Base-by-base conservation (phyloP, 768 basidiomycete genomes). In the Heimioporus sp. region DNA sequence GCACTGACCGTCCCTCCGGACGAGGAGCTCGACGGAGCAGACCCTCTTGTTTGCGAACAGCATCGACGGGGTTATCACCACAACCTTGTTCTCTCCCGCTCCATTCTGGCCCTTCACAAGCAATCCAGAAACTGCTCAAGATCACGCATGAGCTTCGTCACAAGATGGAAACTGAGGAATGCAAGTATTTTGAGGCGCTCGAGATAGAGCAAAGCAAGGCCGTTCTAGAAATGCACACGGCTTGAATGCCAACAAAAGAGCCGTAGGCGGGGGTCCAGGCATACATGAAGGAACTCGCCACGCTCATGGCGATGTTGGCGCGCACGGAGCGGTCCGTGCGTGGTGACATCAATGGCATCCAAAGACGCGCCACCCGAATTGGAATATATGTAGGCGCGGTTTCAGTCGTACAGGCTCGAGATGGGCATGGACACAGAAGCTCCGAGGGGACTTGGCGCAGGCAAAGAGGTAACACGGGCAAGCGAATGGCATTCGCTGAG, bases 11-110 rank as follows among this genome's bases (percentile, higher is more conserved):
- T 24, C 21, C 21, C 21, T 24, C 5, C 5, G 21, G 21, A 24
- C 21, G 5, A 24, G 21, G 21, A 24, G 2, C 21, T 24, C 5
- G 21, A 24, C 21, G 5, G 21, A 24, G 5, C 5, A 5, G 21
- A 24, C 21, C 21, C 21, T 24, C 0, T 24, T 24, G 21, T 5
- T 5, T 24, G 21, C 77, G 2, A 72, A 79, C 43, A 81, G 83
- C 57, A 86, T 87, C 12, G 85, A 92, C 50, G 78, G 79, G 2
- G 82, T 98, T 55, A 95, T 98, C 67, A 87, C 90, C 88, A 90
- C 62, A 80, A 93, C 60, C 81, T 98, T n/a, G 90, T 98, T 21
- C 79, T 90, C 32, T 98, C 93, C 83, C 78, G 79, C 40, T 89
- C 85, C 0, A 80, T 98, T 47, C 78, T 81, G 13, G 76, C 80